A percentile compares a stretch with the other conserved stretches of the same genome.
Evolutionary conservation across 140 eudicot genomes (phyloP).

Genomic region (Anethum foeniculum): DNA sequence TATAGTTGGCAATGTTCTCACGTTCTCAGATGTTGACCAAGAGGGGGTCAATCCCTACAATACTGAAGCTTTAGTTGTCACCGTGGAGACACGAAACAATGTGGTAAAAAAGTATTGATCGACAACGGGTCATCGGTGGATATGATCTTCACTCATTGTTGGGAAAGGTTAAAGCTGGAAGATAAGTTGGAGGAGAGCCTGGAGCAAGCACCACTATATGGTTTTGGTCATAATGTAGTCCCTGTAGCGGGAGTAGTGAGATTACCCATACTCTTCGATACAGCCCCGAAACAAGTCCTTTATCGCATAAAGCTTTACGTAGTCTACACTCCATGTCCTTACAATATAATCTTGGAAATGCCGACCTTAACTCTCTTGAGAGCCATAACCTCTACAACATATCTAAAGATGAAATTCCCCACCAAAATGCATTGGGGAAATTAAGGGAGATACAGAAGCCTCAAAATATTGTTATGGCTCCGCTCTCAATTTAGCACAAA

Average conservation of each 20-base stretch:
- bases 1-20: no score
- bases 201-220: neutral
- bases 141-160: neutral
- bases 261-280: neutral
- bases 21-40: no score
- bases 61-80: no score
- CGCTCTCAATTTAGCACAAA: neutral
- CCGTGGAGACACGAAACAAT: neutral
- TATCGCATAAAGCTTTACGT: neutral
- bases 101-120: neutral
- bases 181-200: no score
- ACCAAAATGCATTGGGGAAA: fast-evolving
- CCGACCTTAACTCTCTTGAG: neutral
- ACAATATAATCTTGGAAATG: neutral
- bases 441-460: no score
- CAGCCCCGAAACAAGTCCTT: neutral
- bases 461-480: no score
- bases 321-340: neutral
- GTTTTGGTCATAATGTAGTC: neutral
- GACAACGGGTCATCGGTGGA: neutral
- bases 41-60: no score
- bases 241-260: neutral
- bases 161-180: neutral
- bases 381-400: neutral
- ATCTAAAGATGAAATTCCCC: neutral